Evolutionary conservation across 1,139 yeast species (phyloP), one percentile per base, ranked within the genome.

Genomic region (Hyphopichia khmerensis): DNA sequence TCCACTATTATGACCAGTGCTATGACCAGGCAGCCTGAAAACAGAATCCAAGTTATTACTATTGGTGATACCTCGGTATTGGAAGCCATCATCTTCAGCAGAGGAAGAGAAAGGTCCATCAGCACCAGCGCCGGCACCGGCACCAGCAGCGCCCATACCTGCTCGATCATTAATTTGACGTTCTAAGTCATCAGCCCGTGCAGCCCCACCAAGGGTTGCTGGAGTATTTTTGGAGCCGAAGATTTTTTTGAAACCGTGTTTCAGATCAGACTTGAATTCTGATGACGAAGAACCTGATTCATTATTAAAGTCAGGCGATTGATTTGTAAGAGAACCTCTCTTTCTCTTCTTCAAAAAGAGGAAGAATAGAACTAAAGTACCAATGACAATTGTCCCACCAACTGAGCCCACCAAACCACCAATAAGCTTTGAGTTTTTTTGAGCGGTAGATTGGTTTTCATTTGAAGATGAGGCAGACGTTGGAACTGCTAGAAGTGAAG

Each of bases 361-460:
- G 48, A 72, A 68, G 16, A 71, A 48, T 14, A 69, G 62, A 21
- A 69, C 75, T 14, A 70, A 49, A 4, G 60, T 60, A 1, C 74
- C 76, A 41, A 73, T 66, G 9, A 70, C 62, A 33, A 73, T 66
- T 16, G 72, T 62, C 3, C 79, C 79, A 13, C 78, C 79, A 32
- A 73, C 69, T 4, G 77, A 72, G 1, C 79, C 79, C 8, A 73
- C 78, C 18, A 73, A 54, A 0, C 79, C 78, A 7, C 79, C 79
- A 38, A 73, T 72, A 43, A 73, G 58, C 50, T 66, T 71, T 33
- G 71, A 60, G 49, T 68, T 72, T 24, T 54, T 56, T 36, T 55
- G 51, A 1, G 62, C 50, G 2, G 61, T 46, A 21, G 57, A 46
- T 21, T 53, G 46, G 23, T 31, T 33, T 10, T 37, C 34, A 23